Base-by-base conservation (phyloP, 2,329 filamentous ascomycete species). In the Dichotomopilus funicola region DNA sequence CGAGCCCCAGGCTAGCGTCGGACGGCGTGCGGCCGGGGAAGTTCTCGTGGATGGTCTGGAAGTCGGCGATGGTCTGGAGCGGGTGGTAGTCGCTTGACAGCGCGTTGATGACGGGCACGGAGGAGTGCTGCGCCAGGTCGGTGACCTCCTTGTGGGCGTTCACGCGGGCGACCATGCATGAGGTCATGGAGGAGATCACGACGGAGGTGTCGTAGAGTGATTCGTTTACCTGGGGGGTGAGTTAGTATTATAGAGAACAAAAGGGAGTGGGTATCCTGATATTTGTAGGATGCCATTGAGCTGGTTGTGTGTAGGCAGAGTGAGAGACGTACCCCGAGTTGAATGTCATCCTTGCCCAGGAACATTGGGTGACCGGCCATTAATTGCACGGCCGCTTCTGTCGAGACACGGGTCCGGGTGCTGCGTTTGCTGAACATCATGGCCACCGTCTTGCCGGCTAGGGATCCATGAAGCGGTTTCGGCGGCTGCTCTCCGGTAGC, bases 381-480 rank as follows among this genome's bases (percentile, higher is more conserved):
- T 57, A 89, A 77, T n/a, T 87, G 82, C 40, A 96, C 85, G 10
- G 94, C 94, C 6, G 87, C 87, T 76, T 99, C 94, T 1, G 91
- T 96, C 1, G 91, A 96, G 36, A 99, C 86, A 59, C 94, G 85
- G 10, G 94, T 99, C 58, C 94, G 83, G 10, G 94, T 99, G 65
- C 88, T 95, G 63, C 91, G 85, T 76, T 99, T 99, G 79, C 81
- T 95, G 78, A 99, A 99, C 79, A 95, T 89, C 85, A 99, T 87
- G 62, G 94, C 92, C 36, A 99, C 82, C 0, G 91, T 91, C 71
- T 89, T 84, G 51, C 89, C 88, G 0, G 80, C 73, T 60, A 99
- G 74, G 9, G 81, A 76, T 42, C 79, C 78, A 53, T 79, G 74
- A 53, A 95, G 74, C 44, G 77, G 74, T 50, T 75, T 70, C 3